Evolutionary conservation across 495 filamentous ascomycete genomes (phyloP), one percentile per base, ranked within the genome.

Genomic region (Hyphodiscus hymeniophilus): DNA sequence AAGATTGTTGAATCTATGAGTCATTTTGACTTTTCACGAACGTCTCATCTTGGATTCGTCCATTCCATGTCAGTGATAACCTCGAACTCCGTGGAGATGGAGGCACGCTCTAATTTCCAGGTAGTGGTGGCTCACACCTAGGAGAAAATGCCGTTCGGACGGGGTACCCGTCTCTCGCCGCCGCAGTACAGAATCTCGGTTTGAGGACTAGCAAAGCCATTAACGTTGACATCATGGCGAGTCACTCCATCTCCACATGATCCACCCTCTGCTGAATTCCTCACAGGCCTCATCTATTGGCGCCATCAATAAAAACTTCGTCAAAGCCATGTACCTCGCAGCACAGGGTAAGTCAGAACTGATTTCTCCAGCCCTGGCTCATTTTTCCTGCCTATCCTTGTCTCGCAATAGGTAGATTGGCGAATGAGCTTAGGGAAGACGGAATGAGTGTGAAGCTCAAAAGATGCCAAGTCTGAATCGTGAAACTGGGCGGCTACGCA

Each of bases 231-330:
- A 78, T 73, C 42, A 63, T 83, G 22, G 76, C 78, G 63, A 36
- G 71, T 23, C 38, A 20, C 12, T 34, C 26, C 21, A 20, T 15
- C 24, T 20, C 15, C 31, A 2, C 23, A 6, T 5, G 21, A 35
- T 44, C 16, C 23, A n/a, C n/a, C n/a, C n/a, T n/a, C 21, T 46
- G 36, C 34, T 50, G 21, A 42, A 13, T 1, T 43, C 5, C 13
- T 44, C 48, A n/a, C 26, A 90, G 72, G 71, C 84, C 15, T 84
- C 90, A 0, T 95, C 92, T 0, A 57, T 97, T 5, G 92, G 92
- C 8, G 76, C 79, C 0, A 57, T 95, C 4, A 87, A 80, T 16
- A 64, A 73, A 16, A 71, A 78, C 7, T 80, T 92, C 42, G 58
- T 96, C 13, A 69, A 73, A 38, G 74, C 73, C 0, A 67, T 98